Conservation (phyloP, 2,329 filamentous ascomycete genomes). For the Davidsoniella virescens region DNA sequence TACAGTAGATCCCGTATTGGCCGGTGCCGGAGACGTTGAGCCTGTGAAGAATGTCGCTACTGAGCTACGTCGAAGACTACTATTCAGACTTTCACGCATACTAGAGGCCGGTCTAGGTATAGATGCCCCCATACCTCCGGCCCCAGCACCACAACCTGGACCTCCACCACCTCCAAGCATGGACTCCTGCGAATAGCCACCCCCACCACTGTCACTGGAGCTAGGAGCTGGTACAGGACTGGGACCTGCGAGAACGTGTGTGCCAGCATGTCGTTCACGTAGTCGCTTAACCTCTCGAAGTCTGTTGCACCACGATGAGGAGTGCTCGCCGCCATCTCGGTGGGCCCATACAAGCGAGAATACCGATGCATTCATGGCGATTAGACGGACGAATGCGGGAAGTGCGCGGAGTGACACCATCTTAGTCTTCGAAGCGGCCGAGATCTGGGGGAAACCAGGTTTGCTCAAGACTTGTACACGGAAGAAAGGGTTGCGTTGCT, state of each 20-base stretch:
- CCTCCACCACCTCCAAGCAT: not conserved
- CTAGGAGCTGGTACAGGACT: slow-evolving; percentile 18
- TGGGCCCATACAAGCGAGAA: slow-evolving; percentile 84
- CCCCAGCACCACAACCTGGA: slow-evolving; percentile 14
- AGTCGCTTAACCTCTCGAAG: slow-evolving; percentile 72
- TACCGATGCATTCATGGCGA: slow-evolving; percentile 85
- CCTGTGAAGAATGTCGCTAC: slow-evolving; percentile 48
- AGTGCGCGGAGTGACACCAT: slow-evolving; percentile 72
- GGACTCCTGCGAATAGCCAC: slow-evolving; percentile 15
- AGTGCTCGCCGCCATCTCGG: slow-evolving; percentile 60
- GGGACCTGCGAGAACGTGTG: slow-evolving; percentile 21
- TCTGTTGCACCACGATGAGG: slow-evolving; percentile 79
- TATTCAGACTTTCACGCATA: slow-evolving; percentile 43
- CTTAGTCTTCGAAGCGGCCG: slow-evolving; percentile 75
- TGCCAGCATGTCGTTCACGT: slow-evolving; percentile 48
- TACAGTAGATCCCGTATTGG: not conserved
- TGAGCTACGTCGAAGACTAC: slow-evolving; percentile 43
- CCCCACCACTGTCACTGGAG: slow-evolving; percentile 16
- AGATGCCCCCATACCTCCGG: slow-evolving; percentile 15
- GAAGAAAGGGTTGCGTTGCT: slow-evolving; percentile 46
- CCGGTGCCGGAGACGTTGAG: not conserved
- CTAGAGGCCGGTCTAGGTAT: slow-evolving; percentile 28
- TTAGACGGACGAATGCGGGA: slow-evolving; percentile 68
- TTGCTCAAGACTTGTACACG: slow-evolving; percentile 80
- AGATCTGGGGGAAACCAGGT: slow-evolving; percentile 79